Evolutionary conservation across 768 basidiomycete species (phyloP), one percentile per base, ranked within the genome.

Genomic region (Psilocybe cubensis): DNA sequence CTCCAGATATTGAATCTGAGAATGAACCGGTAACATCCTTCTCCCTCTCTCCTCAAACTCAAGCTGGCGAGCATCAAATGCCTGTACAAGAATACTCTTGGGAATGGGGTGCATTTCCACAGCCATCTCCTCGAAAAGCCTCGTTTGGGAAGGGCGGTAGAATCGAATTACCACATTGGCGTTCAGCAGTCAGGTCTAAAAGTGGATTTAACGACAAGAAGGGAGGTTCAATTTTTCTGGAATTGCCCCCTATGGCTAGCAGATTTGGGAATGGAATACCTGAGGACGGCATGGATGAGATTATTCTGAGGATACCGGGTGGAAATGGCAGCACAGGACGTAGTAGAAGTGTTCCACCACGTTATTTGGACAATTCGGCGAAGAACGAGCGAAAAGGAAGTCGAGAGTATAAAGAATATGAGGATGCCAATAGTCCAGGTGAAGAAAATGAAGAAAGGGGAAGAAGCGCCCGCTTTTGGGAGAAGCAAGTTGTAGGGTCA

Each of bases 61-160:
- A 44, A 50, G 57, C 42, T 59, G 62, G 20, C 57, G 51, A 25
- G 49, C 60, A 52, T 45, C 72, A 56, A 28, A 8, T 59, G 18
- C 69, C 67, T 3, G 65, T 80, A 3, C 86, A 85, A 54, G 89
- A 92, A 66, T 94, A 94, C 65, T 90, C 91, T 5, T 96, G 94
- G 94, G 95, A 96, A 63, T 96, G 94, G 94, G 94, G 93, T 24
- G 86, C 83, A 18, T 92, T 96, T 65, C 95, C 93, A 25, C 89
- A 87, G 60, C 88, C 85, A 21, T 91, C 91, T 3, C 89, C 89
- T 0, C 72, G 85, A 63, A 81, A 81, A 52, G 60, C 81, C 0
- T 75, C 80, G 10, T 87, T 88, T 64, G 74, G 76, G 1, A 78
- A 78, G 56, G 72, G 78, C 24, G 77, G 78, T 2, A 67, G 79